Evolutionary conservation across 805 yeast species (phyloP).

Genomic region (Hanseniaspora guilliermondii): DNA sequence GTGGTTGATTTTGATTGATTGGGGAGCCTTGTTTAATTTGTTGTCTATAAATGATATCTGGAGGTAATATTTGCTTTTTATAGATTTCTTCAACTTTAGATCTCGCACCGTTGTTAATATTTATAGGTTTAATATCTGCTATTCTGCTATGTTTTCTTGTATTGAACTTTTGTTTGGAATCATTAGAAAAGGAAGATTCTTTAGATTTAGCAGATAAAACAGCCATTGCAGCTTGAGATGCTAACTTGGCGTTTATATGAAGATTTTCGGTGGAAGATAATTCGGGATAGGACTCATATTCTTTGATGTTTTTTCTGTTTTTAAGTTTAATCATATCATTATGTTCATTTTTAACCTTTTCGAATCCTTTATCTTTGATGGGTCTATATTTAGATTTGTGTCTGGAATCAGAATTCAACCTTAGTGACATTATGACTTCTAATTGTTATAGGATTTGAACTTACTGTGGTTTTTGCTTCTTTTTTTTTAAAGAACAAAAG

Average conservation of each 20-base stretch:
- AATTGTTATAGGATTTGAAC: not conserved
- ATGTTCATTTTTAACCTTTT: not conserved
- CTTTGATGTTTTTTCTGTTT: not conserved
- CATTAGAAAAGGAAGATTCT: not conserved
- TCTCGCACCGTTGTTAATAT: not conserved
- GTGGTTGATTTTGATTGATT: not conserved
- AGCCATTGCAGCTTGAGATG: conserved; percentile 13
- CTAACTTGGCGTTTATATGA: not conserved
- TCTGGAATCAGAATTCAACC: not conserved
- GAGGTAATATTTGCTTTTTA: not conserved
- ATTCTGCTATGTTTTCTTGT: not conserved
- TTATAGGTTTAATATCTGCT: not conserved
- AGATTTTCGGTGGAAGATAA: not conserved
- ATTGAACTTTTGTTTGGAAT: not conserved
- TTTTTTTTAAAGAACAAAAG: too few species aligned
- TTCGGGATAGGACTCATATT: not conserved
- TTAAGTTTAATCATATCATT: not conserved
- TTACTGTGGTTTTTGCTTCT: not conserved
- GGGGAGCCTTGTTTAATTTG: not conserved
- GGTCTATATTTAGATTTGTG: not conserved
- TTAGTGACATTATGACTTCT: not conserved
- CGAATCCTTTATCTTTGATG: not conserved
- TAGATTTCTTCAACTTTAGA: not conserved
- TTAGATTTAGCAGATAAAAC: not conserved
- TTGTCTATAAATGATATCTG: not conserved